A percentile compares a stretch with the other conserved stretches of the same genome.
Conservation (phyloP, 352 stramenopile genomes). For the Phytopythium aichiense region DNA sequence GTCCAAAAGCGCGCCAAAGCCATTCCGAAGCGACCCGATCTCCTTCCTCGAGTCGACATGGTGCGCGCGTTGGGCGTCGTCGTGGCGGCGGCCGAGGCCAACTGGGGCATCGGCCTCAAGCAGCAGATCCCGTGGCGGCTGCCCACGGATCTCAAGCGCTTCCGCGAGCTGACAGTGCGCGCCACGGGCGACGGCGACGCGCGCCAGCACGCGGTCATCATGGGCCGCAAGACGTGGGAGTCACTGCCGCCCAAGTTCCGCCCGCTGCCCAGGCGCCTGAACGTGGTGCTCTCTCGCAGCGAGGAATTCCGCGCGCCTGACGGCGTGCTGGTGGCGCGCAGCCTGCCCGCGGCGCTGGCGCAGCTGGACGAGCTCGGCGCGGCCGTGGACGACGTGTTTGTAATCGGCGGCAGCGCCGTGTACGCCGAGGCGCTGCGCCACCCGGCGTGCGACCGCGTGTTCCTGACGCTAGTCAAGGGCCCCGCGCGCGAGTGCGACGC, state of each 20-base stretch:
- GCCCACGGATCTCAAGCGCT: slow-evolving; percentile 95
- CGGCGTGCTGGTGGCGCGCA: slow-evolving; percentile 84
- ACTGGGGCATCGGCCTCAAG: slow-evolving; percentile 84
- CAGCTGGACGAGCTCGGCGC: slow-evolving; percentile 66
- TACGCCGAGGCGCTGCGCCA: slow-evolving; percentile 93
- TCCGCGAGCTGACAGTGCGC: slow-evolving; percentile 91
- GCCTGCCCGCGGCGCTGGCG: slow-evolving; percentile 89
- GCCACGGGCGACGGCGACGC: slow-evolving; percentile 5
- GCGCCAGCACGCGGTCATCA: slow-evolving; percentile 96
- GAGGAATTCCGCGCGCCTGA: slow-evolving; percentile 45
- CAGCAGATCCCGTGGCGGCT: slow-evolving; percentile 94
- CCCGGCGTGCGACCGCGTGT: slow-evolving; percentile 78
- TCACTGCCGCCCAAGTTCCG: slow-evolving; percentile 96
- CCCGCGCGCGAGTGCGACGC: slow-evolving; percentile 86
- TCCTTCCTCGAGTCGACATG: background rate
- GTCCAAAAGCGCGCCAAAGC: slow-evolving; percentile 2
- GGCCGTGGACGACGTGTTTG: slow-evolving; percentile 91
- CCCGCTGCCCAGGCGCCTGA: slow-evolving; percentile 93
- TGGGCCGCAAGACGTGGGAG: slow-evolving; percentile 99
- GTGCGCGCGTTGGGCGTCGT: slow-evolving; percentile 69
- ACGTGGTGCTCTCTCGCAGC: slow-evolving; percentile 95
- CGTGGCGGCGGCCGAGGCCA: slow-evolving; percentile 81
- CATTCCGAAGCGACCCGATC: no score
- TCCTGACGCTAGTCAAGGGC: slow-evolving; percentile 91
- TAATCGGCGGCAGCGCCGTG: slow-evolving; percentile 95